These are phyloP conservation scores for Avena insularis DNA, from an alignment of 176 grass and related monocot species.

Conservation along the genomic window DNA sequence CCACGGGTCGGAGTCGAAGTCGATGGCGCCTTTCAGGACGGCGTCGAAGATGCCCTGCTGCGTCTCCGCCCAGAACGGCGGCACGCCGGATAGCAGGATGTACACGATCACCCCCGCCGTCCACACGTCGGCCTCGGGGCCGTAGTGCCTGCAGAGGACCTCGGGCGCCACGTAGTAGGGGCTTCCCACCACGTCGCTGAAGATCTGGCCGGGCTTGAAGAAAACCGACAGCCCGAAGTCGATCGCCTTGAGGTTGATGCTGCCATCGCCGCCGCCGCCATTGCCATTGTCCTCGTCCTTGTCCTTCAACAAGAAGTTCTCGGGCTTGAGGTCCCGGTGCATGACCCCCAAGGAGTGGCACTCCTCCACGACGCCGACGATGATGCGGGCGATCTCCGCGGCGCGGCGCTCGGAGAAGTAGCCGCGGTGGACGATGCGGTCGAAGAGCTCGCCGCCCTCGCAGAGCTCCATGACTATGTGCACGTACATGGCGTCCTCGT, in stretches of 20 bases:
- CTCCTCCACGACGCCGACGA: constrained; percentile 75
- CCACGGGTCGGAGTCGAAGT: constrained; percentile 75
- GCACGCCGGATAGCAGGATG: constrained; percentile 74
- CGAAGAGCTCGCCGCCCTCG: constrained; percentile 91
- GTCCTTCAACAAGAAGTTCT: constrained; percentile 60
- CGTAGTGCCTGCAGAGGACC: constrained; percentile 83
- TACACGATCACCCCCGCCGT: constrained; percentile 78
- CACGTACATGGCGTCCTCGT: constrained; percentile 72
- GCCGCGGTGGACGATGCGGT: constrained; percentile 63
- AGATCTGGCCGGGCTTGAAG: constrained; percentile 81
- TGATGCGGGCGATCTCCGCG: constrained; percentile 61
- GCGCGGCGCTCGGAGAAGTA: constrained; percentile 78
- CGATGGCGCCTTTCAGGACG: constrained; percentile 58
- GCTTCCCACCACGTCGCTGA: constrained; percentile 71
- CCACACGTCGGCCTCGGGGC: constrained; percentile 76
- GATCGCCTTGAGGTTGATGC: constrained; percentile 69
- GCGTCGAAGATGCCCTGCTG: constrained; percentile 86
- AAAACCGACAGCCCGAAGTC: constrained; percentile 82
- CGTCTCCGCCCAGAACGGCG: constrained; percentile 81
- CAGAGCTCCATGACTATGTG: constrained; percentile 97
- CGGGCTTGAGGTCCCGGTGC: constrained; percentile 81
- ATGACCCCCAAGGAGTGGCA: constrained; percentile 81
- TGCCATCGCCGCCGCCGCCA: not conserved
- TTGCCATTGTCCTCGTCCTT: not conserved
- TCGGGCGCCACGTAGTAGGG: constrained; percentile 83